Evolutionary conservation across 768 basidiomycete species (phyloP), one percentile per base, ranked within the genome.

Genomic region (Macrolepiota dolichaula): DNA sequence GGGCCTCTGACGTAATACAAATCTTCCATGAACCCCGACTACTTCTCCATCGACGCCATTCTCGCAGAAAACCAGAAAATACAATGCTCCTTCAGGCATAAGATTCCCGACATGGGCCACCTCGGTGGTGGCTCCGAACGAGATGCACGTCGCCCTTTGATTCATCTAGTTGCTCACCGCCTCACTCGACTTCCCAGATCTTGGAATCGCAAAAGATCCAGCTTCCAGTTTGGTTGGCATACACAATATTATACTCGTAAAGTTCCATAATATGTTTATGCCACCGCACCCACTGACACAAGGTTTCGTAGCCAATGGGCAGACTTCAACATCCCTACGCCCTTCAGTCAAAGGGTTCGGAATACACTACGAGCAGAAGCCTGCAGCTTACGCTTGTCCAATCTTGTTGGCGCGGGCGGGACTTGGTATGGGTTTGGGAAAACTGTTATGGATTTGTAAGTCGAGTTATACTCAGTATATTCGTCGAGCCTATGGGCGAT

Each of bases 11-110:
- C 63, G 55, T 59, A 58, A 66, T 25, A 53, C 51, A 63, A 61
- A 19, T 42, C 40, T 44, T 9, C 59, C 64, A 96, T 95, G 94
- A 92, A 96, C 62, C 80, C 88, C 68, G 93, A 96, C 71, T 98
- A 98, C 72, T 96, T 91, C 73, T 94, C 92, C 0, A 84, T 96
- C 57, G 92, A 95, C 61, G 84, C 92, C 4, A 96, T 98, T 66
- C 83, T 96, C 25, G 91, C 94, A 15, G 93, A 94, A 69, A 96
- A 96, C 69, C 93, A 96, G 92, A 97, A 94, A 83, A 81, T 98
- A 38, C 92, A 94, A 76, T 97, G 95, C 72, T 93, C 89, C 2
- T 96, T 98, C 79, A 91, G 92, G 66, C 79, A 91, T 47, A 87
- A 89, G 60, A 86, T 97, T 17, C 85, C 87, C 6, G 86, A 87